Conservation (phyloP, 768 basidiomycete species). For the Lactarius sp. region DNA sequence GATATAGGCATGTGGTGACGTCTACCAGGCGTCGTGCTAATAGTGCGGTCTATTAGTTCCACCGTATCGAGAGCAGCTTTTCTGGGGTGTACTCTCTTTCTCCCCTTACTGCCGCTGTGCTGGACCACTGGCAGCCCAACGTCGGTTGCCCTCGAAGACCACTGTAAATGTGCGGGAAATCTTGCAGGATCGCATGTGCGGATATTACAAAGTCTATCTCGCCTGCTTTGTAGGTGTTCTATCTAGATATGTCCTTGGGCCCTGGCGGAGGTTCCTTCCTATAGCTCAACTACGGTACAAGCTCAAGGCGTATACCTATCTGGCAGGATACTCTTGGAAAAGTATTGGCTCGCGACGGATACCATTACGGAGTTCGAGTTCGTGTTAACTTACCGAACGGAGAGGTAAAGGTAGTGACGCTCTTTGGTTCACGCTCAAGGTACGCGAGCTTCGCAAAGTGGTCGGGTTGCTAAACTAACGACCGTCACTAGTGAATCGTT, state of each 20-base stretch:
- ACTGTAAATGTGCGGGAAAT: too few relatives aligned
- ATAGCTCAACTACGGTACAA: too few relatives aligned
- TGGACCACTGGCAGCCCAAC: too few relatives aligned
- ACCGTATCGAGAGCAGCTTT: too few relatives aligned
- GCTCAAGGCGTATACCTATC: background rate
- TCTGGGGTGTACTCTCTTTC: too few relatives aligned
- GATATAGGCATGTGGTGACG: too few relatives aligned
- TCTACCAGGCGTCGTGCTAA: too few relatives aligned
- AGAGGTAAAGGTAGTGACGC: constrained; percentile 4
- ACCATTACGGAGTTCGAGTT: constrained; percentile 24
- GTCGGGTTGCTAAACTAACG: too few relatives aligned
- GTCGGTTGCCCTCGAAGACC: too few relatives aligned
- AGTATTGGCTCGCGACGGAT: constrained; percentile 25
- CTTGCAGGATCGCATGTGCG: background rate
- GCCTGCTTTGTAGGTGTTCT: constrained; percentile 1
- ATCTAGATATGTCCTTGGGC: background rate
- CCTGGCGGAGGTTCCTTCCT: constrained; percentile 9
- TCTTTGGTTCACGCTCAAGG: constrained; percentile 19
- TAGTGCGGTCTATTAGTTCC: too few relatives aligned
- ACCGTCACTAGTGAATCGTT: constrained; percentile 13
- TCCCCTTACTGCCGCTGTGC: too few relatives aligned
- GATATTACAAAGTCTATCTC: background rate
- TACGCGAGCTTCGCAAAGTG: background rate
- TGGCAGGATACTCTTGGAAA: constrained; percentile 18
- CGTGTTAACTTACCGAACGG: constrained; percentile 26